Evolutionary conservation across 2,329 filamentous ascomycete species (phyloP), one percentile per base, ranked within the genome.

Genomic region (Colletotrichum cordylinicola): DNA sequence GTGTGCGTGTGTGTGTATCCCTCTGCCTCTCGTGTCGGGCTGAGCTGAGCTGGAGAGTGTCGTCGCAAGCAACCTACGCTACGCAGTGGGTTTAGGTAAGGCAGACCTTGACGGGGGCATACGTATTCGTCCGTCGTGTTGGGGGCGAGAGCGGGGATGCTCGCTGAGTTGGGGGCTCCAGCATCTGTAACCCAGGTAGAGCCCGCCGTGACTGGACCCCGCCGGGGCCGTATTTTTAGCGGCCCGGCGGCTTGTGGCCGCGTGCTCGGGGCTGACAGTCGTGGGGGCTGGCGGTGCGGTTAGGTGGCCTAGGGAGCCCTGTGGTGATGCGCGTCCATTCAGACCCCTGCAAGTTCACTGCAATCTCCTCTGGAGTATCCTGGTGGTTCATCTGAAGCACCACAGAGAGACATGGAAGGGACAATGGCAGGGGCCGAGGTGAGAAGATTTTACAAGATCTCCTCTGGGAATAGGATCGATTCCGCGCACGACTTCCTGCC

Each of bases 141-240:
- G 55, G 61, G 56, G 72, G 58, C 62, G 16, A 33, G 37, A 67
- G 43, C 72, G 39, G 72, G 68, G 72, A 67, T 12, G 39, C 37
- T 75, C 61, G 55, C 55, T 33, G n/a, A 21, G 24, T 72, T 75
- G 31, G 69, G 43, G 43, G 43, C 43, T 48, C 43, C 43, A 48
- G n/a, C 12, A n/a, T 48, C 43, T 48, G 10, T 48, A 48, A 21
- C 18, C 43, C 43, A 48, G 43, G n/a, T 48, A 48, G 43, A 48
- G 43, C 43, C n/a, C 10, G 43, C 43, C n/a, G 43, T 48, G n/a
- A 21, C 43, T 48, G 43, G 43, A 48, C 70, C 73, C 73, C 43
- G 64, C 73, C 70, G 69, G 73, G 60, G 21, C 73, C 69, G 70
- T 75, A 75, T 75, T 68, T 73, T 73, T 73, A 75, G 73, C 73